Conservation (phyloP, 257 asterid species). For the Fraxinus americana region DNA sequence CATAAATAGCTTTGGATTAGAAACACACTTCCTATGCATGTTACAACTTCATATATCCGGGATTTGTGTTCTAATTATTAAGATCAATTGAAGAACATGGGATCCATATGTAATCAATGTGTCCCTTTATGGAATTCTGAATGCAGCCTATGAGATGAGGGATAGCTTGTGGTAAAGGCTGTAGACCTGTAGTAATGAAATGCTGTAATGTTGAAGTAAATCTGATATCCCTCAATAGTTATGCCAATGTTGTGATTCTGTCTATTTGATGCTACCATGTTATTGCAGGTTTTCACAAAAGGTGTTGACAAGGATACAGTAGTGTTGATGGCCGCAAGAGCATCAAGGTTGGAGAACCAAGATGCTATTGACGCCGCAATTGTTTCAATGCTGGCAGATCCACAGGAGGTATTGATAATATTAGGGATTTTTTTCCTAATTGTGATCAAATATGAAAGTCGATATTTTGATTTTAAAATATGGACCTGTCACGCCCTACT, state of each 20-base stretch:
- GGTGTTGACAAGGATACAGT: constrained; percentile 38
- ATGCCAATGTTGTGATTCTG: background rate
- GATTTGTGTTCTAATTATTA: background rate
- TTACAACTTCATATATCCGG: background rate
- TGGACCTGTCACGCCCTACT: background rate
- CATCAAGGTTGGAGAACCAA: constrained; percentile 43
- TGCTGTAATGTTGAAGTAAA: too few species aligned
- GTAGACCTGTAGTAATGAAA: too few species aligned
- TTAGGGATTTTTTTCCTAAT: background rate
- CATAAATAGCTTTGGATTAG: background rate
- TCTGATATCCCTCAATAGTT: background rate
- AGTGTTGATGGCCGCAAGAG: constrained; percentile 39
- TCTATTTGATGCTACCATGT: constrained; percentile 16
- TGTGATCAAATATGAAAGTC: background rate
- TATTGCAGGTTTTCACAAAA: constrained; percentile 28
- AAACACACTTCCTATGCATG: background rate
- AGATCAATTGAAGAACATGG: background rate
- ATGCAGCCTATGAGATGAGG: too few species aligned
- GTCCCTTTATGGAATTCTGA: too few species aligned
- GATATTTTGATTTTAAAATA: background rate
- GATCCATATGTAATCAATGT: background rate
- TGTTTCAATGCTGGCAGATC: constrained; percentile 37
- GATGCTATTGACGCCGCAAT: constrained; percentile 46
- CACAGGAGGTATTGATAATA: constrained; percentile 32
- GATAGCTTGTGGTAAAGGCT: too few species aligned